These are phyloP conservation scores for Fusarium aywerte DNA, from an alignment of 2,329 filamentous ascomycete species.

Conservation along the genomic window DNA sequence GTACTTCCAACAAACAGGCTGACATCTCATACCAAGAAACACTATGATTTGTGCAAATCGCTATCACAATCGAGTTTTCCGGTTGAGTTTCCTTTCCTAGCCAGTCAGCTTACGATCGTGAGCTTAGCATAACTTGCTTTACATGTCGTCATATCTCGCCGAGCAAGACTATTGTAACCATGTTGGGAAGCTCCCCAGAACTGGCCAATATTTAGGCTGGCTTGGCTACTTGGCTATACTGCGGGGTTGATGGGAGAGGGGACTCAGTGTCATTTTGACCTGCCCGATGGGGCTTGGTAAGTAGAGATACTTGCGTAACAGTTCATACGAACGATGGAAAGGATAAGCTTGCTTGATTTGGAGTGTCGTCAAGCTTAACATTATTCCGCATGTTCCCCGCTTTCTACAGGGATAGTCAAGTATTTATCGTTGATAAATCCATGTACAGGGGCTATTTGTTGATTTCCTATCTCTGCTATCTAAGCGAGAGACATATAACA, in stretches of 20 bases:
- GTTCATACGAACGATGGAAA: neutral
- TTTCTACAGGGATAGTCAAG: neutral
- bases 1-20: constrained; percentile 18
- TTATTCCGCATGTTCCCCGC: constrained; percentile 4
- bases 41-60: constrained; percentile 23
- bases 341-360: constrained; percentile 4
- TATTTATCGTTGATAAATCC: too few relatives aligned
- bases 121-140: constrained; percentile 24
- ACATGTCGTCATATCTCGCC: constrained; percentile 38
- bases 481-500: too few relatives aligned
- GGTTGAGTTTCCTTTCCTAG: constrained; percentile 28
- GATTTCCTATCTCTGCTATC: too few relatives aligned
- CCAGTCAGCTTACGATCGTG: constrained; percentile 31
- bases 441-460: too few relatives aligned
- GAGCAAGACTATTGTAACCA: constrained; percentile 18
- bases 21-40: neutral
- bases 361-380: constrained; percentile 12
- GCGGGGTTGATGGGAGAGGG: constrained; percentile 19
- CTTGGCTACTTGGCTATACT: constrained; percentile 26
- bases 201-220: constrained; percentile 8
- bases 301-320: constrained; percentile 26
- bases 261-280: constrained; percentile 18
- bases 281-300: constrained; percentile 29
- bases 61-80: constrained; percentile 6
- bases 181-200: constrained; percentile 27